Conservation (phyloP, 2,329 filamentous ascomycete genomes). For the Colletotrichum sidae region DNA sequence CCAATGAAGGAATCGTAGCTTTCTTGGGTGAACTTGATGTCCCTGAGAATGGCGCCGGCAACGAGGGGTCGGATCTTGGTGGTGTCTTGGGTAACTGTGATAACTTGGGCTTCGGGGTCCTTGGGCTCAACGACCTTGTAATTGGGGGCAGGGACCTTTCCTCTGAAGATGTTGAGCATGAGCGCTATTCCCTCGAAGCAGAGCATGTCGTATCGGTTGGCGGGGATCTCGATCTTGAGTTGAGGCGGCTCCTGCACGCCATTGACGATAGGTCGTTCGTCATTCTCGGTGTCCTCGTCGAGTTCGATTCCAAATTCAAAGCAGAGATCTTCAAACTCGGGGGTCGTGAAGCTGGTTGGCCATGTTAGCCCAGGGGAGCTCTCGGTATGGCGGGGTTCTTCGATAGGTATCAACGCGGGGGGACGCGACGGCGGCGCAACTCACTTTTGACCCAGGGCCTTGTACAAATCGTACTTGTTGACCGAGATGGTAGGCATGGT, state of each 20-base stretch:
- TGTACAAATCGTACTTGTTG: conserved; percentile 95
- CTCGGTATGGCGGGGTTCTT: conserved; percentile 33
- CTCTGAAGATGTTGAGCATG: conserved; percentile 95
- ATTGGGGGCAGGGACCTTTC: conserved; percentile 79
- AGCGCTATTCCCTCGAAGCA: conserved; percentile 97
- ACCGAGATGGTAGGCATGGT: conserved; percentile 95
- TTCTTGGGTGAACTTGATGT: conserved; percentile 90
- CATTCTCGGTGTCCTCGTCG: conserved; percentile 91
- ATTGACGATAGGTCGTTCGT: conserved; percentile 78
- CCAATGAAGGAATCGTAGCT: conserved; percentile 98
- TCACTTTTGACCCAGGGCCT: conserved; percentile 90
- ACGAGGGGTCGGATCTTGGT: conserved; percentile 86
- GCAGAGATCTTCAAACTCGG: conserved; percentile 96
- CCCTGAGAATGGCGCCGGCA: conserved; percentile 88
- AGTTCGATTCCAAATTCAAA: conserved; percentile 99
- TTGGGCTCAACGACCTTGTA: conserved; percentile 81
- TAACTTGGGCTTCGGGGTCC: conserved; percentile 79
- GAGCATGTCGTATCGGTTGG: conserved; percentile 94
- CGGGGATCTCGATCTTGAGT: conserved; percentile 97
- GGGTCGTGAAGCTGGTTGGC: conserved; percentile 81
- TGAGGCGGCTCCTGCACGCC: conserved; percentile 89
- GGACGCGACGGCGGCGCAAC: conserved; percentile 46
- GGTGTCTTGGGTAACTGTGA: conserved; percentile 83
- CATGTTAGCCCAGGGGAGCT: conserved; percentile 34
- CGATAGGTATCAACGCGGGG: conserved; percentile 5